Base-by-base conservation (phyloP, 2,329 filamentous ascomycete genomes). In the Blastomyces gilchristii region DNA sequence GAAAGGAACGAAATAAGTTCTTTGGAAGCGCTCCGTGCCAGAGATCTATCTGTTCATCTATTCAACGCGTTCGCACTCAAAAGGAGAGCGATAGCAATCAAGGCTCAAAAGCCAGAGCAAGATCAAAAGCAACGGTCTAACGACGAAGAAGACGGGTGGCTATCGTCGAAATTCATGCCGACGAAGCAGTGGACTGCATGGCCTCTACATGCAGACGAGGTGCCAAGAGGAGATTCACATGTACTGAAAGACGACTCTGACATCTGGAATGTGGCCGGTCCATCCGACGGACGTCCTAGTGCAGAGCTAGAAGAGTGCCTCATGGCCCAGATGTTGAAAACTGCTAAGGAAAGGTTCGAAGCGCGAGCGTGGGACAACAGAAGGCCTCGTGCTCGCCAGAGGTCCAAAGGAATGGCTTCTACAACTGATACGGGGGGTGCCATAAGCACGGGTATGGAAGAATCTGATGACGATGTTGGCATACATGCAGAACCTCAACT, bases 61-160 rank as follows among this genome's bases (percentile, higher is more conserved):
- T 96, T 90, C 76, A 90, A 94, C 73, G 81, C 87, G 0, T 87
- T 88, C 75, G 82, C 82, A 45, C 77, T 95, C 62, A 91, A 87
- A 73, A 76, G 77, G 45, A 77, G 81, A 60, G 71, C 71, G 63
- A 47, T 63, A 63, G 3, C 64, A 65, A 28, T 63, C 61, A 53
- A 47, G 57, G 39, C 61, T 62, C 47, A 39, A 63, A 31, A 37
- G 58, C 31, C 56, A 47, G 31, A 50, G 22, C 52, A 58, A 43
- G 45, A 58, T 47, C 43, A 18, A n/a, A 56, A 39, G 14, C 47
- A 45, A 47, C 56, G 18, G 47, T 37, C 60, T 63, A 37, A 60
- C 45, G 39, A 45, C 47, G 63, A 65, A 71, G 39, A 68, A 65
- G 2, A 67, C 39, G 62, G 58, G 25, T 64, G 66, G 49, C 62